phyloP scores from a whole-genome alignment of 495 filamentous ascomycete species.

The Lasiosphaeriaceae sp. region DNA sequence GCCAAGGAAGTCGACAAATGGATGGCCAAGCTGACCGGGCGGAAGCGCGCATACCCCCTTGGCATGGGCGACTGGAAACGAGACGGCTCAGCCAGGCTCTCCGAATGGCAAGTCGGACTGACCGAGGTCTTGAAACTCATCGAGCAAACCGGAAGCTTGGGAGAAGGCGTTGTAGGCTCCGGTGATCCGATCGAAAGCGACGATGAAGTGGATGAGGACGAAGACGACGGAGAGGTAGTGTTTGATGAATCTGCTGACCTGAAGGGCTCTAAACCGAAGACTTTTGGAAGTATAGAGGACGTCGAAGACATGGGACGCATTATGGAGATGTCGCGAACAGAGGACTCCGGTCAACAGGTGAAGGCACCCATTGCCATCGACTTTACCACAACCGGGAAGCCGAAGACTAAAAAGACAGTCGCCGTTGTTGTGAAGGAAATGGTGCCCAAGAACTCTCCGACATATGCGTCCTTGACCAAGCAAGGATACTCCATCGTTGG shows the following conservation, averaged over 20 bases:
- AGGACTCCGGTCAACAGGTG: slow-evolving; percentile 24
- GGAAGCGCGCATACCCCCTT: slow-evolving; percentile 74
- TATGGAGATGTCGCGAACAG: slow-evolving; percentile 45
- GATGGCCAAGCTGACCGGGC: slow-evolving; percentile 86
- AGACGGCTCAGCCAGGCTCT: slow-evolving; percentile 58
- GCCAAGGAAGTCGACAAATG: slow-evolving; percentile 86
- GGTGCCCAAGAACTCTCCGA: slow-evolving; percentile 87
- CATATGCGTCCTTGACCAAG: slow-evolving; percentile 82
- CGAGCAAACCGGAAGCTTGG: slow-evolving; percentile 57
- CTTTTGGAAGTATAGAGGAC: slow-evolving; percentile 58
- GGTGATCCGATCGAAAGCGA: slow-evolving; percentile 82
- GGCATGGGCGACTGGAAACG: slow-evolving; percentile 83
- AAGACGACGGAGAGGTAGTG: slow-evolving; percentile 57
- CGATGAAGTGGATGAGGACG: slow-evolving; percentile 58
- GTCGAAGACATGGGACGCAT: slow-evolving; percentile 78
- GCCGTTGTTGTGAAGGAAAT: slow-evolving; percentile 69
- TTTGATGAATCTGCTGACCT: slow-evolving; percentile 37
- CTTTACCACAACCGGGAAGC: slow-evolving; percentile 66
- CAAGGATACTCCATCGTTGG: slow-evolving; percentile 95
- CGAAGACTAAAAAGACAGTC: slow-evolving; percentile 41
- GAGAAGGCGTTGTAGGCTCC: slow-evolving; percentile 76
- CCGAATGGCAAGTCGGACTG: slow-evolving; percentile 77
- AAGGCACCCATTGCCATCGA: slow-evolving; percentile 69
- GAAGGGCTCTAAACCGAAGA: slow-evolving; percentile 34
- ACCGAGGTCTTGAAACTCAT: slow-evolving; percentile 64